These are phyloP conservation scores for Porcisia deanei DNA, from an alignment of 208 protist genomes.

Conservation along the genomic window DNA sequence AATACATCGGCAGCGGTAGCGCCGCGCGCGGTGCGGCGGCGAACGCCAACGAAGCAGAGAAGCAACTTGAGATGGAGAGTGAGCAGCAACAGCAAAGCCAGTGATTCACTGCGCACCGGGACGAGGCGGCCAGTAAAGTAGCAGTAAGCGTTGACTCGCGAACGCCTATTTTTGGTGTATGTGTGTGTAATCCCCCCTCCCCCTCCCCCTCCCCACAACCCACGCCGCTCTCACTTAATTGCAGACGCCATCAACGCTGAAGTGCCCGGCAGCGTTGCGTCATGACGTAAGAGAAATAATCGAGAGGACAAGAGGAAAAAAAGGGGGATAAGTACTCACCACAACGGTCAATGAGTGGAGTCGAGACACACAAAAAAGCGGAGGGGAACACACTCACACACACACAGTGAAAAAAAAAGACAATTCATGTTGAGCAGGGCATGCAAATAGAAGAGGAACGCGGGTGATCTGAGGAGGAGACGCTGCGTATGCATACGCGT, in stretches of 20 bases:
- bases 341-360: no score
- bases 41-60: conserved; percentile 28
- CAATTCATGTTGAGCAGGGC: neutral
- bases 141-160: no score
- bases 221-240: neutral
- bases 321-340: no score
- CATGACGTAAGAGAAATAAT: neutral
- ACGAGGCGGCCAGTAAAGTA: neutral
- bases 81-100: conserved; percentile 1
- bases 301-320: no score
- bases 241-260: neutral
- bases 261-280: neutral
- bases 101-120: neutral
- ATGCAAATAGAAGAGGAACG: neutral
- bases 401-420: no score
- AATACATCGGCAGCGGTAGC: conserved; percentile 18
- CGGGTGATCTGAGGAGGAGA: neutral
- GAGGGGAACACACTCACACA: no score
- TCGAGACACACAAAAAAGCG: no score
- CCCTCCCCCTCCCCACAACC: neutral
- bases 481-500: neutral
- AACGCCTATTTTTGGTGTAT: neutral
- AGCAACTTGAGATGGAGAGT: neutral
- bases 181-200: neutral
- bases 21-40: neutral